A percentile compares a stretch with the other conserved stretches of the same genome.
Evolutionary conservation across 2,329 filamentous ascomycete species (phyloP).

Genomic region (Fusarium duplospermum): DNA sequence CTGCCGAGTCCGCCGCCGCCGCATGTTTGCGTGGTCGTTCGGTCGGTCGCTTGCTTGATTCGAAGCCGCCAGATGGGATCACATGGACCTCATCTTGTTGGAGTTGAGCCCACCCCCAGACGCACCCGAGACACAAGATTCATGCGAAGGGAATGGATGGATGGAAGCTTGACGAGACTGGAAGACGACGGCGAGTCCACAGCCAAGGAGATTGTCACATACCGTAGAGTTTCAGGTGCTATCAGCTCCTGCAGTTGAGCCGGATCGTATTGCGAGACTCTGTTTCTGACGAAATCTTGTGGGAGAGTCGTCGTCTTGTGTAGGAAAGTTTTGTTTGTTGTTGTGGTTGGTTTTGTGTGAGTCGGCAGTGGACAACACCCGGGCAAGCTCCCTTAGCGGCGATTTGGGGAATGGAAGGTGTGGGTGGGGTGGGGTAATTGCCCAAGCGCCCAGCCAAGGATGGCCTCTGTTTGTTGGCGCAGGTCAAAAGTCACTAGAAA

Average conservation of each 20-base stretch:
- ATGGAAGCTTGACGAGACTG: background rate
- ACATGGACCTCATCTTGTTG: constrained; percentile 35
- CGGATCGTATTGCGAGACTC: background rate
- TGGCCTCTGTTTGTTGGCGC: background rate
- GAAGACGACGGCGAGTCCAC: background rate
- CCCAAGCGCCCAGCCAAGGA: constrained; percentile 8
- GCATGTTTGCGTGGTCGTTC: constrained; percentile 27
- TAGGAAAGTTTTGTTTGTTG: constrained; percentile 8
- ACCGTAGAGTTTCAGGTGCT: constrained; percentile 9
- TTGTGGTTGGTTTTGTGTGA: constrained; percentile 37
- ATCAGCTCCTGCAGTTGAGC: background rate
- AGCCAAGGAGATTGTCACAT: constrained; percentile 7
- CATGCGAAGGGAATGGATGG: constrained; percentile 13
- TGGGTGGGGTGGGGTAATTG: constrained; percentile 35
- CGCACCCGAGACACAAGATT: constrained; percentile 30
- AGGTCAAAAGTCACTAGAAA: background rate
- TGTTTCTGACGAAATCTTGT: background rate
- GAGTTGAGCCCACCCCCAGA: constrained; percentile 38
- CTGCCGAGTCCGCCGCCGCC: constrained; percentile 23
- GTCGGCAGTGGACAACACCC: constrained; percentile 35
- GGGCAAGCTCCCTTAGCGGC: constrained; percentile 36
- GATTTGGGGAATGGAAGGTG: constrained; percentile 29
- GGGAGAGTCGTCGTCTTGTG: constrained; percentile 11
- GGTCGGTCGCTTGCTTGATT: constrained; percentile 23
- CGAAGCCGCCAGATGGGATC: constrained; percentile 34